Evolutionary conservation across 129 eudicot genomes (phyloP).

Genomic region (Lactuca saligna): DNA sequence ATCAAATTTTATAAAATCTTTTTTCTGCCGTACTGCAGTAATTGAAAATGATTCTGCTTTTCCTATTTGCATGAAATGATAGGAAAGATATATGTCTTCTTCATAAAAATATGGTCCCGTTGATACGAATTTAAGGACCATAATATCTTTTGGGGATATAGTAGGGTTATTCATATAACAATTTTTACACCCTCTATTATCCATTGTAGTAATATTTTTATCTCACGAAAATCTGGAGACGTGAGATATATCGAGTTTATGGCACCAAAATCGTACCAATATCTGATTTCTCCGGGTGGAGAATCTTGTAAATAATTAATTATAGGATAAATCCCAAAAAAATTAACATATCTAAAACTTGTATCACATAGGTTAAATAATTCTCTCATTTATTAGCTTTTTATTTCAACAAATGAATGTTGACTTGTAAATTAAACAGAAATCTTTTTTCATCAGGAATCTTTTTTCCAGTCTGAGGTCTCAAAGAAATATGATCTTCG

Average conservation of each 20-base stretch:
- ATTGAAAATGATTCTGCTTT: neutral
- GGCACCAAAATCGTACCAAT: slow-evolving; percentile 5
- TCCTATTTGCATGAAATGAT: neutral
- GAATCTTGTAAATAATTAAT: neutral
- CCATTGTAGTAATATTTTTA: neutral
- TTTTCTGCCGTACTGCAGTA: too few species aligned
- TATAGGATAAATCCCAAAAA: neutral
- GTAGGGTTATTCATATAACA: neutral
- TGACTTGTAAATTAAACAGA: too few species aligned
- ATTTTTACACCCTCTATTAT: neutral
- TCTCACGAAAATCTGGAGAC: neutral
- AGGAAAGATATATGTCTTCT: neutral
- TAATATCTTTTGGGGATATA: neutral
- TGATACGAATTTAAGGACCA: neutral
- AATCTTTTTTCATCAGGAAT: too few species aligned
- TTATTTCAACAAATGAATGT: neutral
- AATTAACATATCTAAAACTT: neutral
- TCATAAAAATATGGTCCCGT: neutral
- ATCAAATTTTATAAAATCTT: neutral
- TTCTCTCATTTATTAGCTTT: neutral
- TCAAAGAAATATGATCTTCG: neutral
- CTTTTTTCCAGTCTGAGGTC: neutral
- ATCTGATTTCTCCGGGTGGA: neutral
- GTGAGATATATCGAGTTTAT: neutral
- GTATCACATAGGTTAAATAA: neutral